Evolutionary conservation across 345 rosid species (phyloP), one percentile per base, ranked within the genome.

Genomic region (Melastoma malabathricum): DNA sequence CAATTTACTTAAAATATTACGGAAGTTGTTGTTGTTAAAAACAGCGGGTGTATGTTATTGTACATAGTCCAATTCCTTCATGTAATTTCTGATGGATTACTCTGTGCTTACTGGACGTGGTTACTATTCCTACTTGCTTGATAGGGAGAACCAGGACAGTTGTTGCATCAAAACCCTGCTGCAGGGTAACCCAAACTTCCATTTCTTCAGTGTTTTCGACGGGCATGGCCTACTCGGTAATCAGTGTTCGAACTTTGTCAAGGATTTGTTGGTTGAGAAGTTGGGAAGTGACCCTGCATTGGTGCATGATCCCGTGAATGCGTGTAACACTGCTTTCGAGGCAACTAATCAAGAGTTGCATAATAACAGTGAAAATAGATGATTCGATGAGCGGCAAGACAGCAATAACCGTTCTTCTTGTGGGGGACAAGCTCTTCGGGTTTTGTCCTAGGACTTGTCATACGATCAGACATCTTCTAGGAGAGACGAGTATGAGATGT

Each of bases 331-430:
- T 14, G 95, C 99, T 2, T 84, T 84, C 59, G 17, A 63, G 3
- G 64, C 66, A 43, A 79, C 80, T 1, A 92, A 92, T 48, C 52
- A 63, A 9, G 95, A 84, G 76, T 68, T 92, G 54, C 97, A 73
- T 51, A 49, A 51, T 13, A 84, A 22, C 25, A 22, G 95, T 56
- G 82, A 72, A n/a, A 23, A 78, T 92, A 63, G 99, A 92, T 64
- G 99, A 92, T 68, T 45, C 94, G 10, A 70, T 79, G 94, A 87
- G 99, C 60, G 97, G 99, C 44, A 92, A 97, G 13, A 88, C 99
- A 2, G 95, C 97, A 0, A 88, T 92, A 51, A 83, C 97, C 0
- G 99, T 83, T 62, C 90, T 92, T 72, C 82, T 84, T 29, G 54
- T 78, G 65, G 99, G 81, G 53, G 90, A 92, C 65, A 76, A 65